A percentile compares a stretch with the other conserved stretches of the same genome.
Conservation (phyloP, 2,329 filamentous ascomycete genomes). For the Alternaria longipes region DNA sequence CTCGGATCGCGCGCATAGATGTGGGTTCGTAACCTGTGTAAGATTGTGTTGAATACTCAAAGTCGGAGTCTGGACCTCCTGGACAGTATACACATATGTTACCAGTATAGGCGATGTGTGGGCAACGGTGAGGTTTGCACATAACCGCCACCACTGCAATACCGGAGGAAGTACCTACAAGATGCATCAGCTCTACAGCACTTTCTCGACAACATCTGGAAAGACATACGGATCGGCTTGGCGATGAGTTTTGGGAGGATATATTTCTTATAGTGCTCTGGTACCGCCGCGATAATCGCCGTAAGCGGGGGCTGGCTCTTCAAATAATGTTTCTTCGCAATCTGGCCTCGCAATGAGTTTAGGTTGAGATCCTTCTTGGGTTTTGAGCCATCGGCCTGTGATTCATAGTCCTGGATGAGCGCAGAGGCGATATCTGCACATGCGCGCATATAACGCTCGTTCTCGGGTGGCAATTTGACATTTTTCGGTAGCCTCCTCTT, state of each 20-base stretch:
- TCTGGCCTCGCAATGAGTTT: conserved; percentile 84
- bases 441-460: conserved; percentile 90
- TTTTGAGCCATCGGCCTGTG: conserved; percentile 75
- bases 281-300: conserved; percentile 96
- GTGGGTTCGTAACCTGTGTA: conserved; percentile 99
- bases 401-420: conserved; percentile 93
- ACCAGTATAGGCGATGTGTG: conserved; percentile 97
- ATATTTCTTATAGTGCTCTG: conserved; percentile 99
- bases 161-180: conserved; percentile 85
- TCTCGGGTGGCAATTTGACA: conserved; percentile 84
- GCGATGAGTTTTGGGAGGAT: conserved; percentile 95
- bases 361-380: conserved; percentile 89
- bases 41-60: conserved; percentile 98
- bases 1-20: conserved; percentile 96
- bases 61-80: conserved; percentile 96
- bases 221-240: conserved; percentile 84
- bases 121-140: conserved; percentile 98
- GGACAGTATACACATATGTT: conserved; percentile 99
- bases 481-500: conserved; percentile 71
- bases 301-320: conserved; percentile 89
- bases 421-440: conserved; percentile 95
- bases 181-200: conserved; percentile 6
- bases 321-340: conserved; percentile 92
- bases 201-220: background rate
- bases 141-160: conserved; percentile 99